phyloP scores from a whole-genome alignment of 164 flowering plant genomes.

The Amborella trichopoda region DNA sequence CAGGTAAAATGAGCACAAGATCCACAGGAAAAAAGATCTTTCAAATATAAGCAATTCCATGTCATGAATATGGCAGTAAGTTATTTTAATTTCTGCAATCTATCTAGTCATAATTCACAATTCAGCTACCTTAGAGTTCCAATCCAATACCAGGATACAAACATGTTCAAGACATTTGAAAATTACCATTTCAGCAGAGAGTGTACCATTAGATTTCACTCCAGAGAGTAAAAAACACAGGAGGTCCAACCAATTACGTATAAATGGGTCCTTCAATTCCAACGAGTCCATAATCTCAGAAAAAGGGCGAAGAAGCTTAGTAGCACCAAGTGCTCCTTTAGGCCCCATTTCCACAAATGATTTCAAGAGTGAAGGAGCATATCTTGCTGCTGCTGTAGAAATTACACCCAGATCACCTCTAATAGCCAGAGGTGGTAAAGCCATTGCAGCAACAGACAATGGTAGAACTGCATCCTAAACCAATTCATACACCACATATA shows the following conservation, averaged over 20 bases:
- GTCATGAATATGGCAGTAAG: too few relatives aligned
- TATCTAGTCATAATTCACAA: too few relatives aligned
- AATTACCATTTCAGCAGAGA: constrained; percentile 98
- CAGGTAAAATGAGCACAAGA: too few relatives aligned
- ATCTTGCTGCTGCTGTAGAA: constrained; percentile 82
- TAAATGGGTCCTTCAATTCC: constrained; percentile 73
- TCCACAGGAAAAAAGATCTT: too few relatives aligned
- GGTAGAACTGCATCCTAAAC: constrained; percentile 84
- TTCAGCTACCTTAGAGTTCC: too few relatives aligned
- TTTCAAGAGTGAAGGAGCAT: constrained; percentile 78
- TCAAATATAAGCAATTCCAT: too few relatives aligned
- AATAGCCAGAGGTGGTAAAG: constrained; percentile 87
- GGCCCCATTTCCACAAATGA: constrained; percentile 90
- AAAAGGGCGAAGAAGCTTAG: constrained; percentile 87
- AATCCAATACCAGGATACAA: too few relatives aligned
- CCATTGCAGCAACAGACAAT: constrained; percentile 89
- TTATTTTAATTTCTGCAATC: too few relatives aligned
- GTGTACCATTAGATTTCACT: constrained; percentile 87
- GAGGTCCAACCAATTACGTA: constrained; percentile 90
- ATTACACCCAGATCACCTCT: constrained; percentile 86
- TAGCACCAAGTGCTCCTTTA: constrained; percentile 83
- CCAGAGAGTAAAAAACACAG: constrained; percentile 85
- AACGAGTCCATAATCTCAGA: constrained; percentile 77
- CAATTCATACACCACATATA: constrained; percentile 1
- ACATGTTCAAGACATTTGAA: too few relatives aligned